Percentiles rank a stretch among this genome's conserved stretches.
phyloP scores from a whole-genome alignment of 768 basidiomycete genomes.

The Boletus pseudopeckii region DNA sequence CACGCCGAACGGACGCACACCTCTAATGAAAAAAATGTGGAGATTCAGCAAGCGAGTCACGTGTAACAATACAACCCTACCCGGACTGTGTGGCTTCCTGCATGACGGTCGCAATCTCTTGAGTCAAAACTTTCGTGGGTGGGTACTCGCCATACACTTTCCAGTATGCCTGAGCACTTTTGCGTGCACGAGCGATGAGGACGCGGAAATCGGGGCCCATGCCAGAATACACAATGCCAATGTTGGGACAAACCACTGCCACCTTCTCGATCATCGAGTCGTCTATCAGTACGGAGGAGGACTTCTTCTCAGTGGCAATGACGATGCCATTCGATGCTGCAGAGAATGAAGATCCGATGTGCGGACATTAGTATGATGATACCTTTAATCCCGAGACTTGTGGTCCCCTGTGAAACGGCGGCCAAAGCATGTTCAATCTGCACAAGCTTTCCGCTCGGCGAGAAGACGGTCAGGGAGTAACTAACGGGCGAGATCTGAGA shows the following conservation, averaged over 20 bases:
- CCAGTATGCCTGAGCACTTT: constrained; percentile 99
- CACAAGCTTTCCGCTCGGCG: constrained; percentile 96
- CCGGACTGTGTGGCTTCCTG: constrained; percentile 99
- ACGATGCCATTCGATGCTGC: constrained; percentile 98
- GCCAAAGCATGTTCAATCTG: constrained; percentile 99
- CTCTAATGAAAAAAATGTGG: constrained; percentile 54
- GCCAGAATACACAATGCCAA: constrained; percentile 98
- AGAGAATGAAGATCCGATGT: constrained; percentile 13
- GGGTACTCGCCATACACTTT: constrained; percentile 99
- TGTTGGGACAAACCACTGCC: constrained; percentile 95
- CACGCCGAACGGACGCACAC: constrained; percentile 98
- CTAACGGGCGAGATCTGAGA: constrained; percentile 40
- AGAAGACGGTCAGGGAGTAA: constrained; percentile 99
- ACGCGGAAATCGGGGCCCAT: constrained; percentile 99
- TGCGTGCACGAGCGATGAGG: constrained; percentile 89
- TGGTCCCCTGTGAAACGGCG: constrained; percentile 92
- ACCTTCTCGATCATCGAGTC: constrained; percentile 98
- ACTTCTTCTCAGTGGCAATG: constrained; percentile 99
- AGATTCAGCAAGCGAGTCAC: constrained; percentile 26
- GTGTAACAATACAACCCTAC: constrained; percentile 46
- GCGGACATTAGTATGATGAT: constrained; percentile 29
- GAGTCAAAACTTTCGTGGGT: constrained; percentile 91
- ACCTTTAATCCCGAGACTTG: constrained; percentile 99
- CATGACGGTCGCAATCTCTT: constrained; percentile 97
- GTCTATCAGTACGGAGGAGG: constrained; percentile 95